Evolutionary conservation across 192 early-diverging fungal species (phyloP).

Genomic region (Coemansia sp.): DNA sequence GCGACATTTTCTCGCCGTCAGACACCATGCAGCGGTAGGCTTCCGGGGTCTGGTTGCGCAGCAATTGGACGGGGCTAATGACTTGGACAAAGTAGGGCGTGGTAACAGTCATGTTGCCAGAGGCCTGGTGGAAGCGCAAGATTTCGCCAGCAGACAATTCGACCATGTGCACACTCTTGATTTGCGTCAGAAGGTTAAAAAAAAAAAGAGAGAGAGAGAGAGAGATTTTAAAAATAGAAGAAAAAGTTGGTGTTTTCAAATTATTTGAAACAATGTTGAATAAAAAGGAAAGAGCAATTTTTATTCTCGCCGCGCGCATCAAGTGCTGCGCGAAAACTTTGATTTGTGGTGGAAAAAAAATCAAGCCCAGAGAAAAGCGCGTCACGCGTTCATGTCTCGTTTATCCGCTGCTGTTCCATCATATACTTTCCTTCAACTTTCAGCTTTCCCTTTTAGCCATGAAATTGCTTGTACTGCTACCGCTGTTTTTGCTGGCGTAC

Average conservation of each 20-base stretch:
- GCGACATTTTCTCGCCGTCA: slow-evolving; percentile 39
- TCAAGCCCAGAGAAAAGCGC: background rate
- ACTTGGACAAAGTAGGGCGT: slow-evolving; percentile 29
- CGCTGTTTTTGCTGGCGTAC: background rate
- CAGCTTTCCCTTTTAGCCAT: background rate
- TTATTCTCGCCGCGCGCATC: background rate
- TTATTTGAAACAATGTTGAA: background rate
- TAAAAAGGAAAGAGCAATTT: background rate
- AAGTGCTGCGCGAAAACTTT: background rate
- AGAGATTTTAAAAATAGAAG: too few relatives aligned
- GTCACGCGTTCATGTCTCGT: background rate
- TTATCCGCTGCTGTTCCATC: background rate
- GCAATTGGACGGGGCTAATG: slow-evolving; percentile 37
- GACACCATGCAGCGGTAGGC: slow-evolving; percentile 45
- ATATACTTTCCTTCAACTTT: background rate
- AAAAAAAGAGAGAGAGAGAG: background rate
- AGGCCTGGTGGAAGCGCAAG: slow-evolving; percentile 20
- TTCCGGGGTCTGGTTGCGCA: slow-evolving; percentile 22
- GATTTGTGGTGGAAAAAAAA: background rate
- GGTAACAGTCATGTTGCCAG: slow-evolving; percentile 17
- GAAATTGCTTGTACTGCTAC: background rate
- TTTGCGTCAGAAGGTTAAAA: background rate
- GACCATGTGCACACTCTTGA: background rate
- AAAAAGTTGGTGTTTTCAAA: background rate
- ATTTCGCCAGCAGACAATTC: slow-evolving; percentile 41